These are phyloP conservation scores for Prototheca cutis DNA, from an alignment of 163 green algal species.

Conservation along the genomic window DNA sequence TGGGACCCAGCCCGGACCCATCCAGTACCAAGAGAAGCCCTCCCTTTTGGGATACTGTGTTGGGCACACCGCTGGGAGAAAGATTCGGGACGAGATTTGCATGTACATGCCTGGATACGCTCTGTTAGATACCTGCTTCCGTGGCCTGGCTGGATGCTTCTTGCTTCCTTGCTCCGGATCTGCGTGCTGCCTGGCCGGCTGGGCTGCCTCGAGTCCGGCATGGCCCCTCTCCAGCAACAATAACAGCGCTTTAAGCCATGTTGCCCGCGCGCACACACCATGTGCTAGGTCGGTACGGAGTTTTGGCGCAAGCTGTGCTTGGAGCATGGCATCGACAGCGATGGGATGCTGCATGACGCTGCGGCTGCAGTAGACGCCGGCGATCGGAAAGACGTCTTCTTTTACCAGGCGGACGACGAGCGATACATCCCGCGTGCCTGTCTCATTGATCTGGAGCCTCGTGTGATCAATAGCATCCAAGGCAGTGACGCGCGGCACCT, in stretches of 20 bases:
- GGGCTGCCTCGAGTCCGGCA: too few species aligned
- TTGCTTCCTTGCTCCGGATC: neutral
- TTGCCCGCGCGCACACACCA: too few species aligned
- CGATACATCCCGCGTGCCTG: constrained; percentile 93
- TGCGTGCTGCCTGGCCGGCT: too few species aligned
- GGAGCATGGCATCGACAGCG: constrained; percentile 96
- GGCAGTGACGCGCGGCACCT: constrained; percentile 85
- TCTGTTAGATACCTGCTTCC: too few species aligned
- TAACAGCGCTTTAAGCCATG: too few species aligned
- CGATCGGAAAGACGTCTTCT: constrained; percentile 99
- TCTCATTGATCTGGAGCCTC: constrained; percentile 94
- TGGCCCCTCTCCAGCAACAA: too few species aligned
- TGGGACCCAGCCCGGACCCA: too few species aligned
- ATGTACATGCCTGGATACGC: too few species aligned
- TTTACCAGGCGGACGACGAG: constrained; percentile 97
- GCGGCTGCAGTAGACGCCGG: constrained; percentile 33
- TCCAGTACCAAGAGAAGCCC: too few species aligned
- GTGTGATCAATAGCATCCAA: constrained; percentile 96
- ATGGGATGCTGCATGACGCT: constrained; percentile 88
- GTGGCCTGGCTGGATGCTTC: neutral
- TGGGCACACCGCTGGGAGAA: too few species aligned
- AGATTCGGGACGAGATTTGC: too few species aligned
- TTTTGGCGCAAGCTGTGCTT: constrained; percentile 96
- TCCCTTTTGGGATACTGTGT: neutral
- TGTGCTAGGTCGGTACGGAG: constrained; percentile 77